Evolutionary conservation across 306 rosid genomes (phyloP), one percentile per base, ranked within the genome.

Genomic region (Sophora flavescens): DNA sequence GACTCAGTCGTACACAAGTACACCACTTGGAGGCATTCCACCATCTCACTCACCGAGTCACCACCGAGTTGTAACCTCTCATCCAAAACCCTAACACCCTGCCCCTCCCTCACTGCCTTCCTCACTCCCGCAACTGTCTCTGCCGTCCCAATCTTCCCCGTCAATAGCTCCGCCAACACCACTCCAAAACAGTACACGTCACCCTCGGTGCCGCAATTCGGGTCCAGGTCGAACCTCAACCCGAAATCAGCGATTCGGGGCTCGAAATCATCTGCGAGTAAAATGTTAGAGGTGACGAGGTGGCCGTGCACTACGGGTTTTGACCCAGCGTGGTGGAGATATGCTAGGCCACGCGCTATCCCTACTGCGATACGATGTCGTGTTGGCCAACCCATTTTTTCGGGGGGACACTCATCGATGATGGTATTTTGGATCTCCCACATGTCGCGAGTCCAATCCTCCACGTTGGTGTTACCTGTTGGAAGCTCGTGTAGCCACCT

Each of bases 401-500:
- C 90, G 0, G 86, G 89, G 0, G 91, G 70, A 2, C 63, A 56
- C 0, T 22, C 69, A 0, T 22, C 73, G 0, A 67, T 83, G 2
- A 45, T 28, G n/a, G 72, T 54, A 15, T 76, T 83, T 60, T 81
- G 87, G 2, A 87, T 72, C 68, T 93, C 97, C 98, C 98, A 92
- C 69, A 86, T 94, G 89, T 92, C 98, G 0, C 80, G 58, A 13
- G 87, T 89, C 96, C 98, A 94, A 35, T 92, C 96, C 62, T 94
- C 98, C 26, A 92, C 92, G 78, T 90, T 90, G 64, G 97, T 84
- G 36, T 89, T 83, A 30, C 98, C 97, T 0, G 96, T 79, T 4
- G 97, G 97, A 1, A 94, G 95, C 83, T 90, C 98, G 64, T 92
- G 97, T 17, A 92, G 76, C 98, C 98, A 94, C 80, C 92, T 81